Evolutionary conservation across 129 eudicot species (phyloP).

Genomic region (Lactuca sativa): DNA sequence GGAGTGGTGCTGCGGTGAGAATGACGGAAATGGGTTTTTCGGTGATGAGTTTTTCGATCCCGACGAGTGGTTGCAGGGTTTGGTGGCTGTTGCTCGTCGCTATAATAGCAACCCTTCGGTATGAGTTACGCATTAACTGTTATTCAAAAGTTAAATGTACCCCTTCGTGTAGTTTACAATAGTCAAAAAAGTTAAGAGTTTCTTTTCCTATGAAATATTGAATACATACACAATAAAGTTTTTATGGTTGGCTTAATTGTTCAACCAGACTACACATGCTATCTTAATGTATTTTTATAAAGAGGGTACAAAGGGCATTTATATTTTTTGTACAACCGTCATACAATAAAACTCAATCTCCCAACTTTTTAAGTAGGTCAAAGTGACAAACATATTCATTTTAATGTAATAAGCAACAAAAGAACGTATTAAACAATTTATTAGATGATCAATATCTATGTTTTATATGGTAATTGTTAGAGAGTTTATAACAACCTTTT

Average conservation of each 20-base stretch:
- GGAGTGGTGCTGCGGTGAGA: constrained; percentile 57
- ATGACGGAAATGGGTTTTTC: constrained; percentile 76
- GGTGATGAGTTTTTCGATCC: constrained; percentile 63
- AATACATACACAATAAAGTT: neutral
- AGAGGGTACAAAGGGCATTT: too few relatives aligned
- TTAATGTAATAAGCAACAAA: too few relatives aligned
- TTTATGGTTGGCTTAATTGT: neutral
- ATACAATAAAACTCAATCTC: too few relatives aligned
- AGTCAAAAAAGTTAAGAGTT: neutral
- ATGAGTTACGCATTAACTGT: constrained; percentile 16
- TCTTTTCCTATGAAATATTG: neutral
- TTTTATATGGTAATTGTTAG: neutral
- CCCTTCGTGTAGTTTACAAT: neutral
- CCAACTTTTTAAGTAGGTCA: too few relatives aligned
- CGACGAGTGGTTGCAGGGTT: constrained; percentile 58
- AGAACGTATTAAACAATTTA: too few relatives aligned
- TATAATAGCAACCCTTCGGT: constrained; percentile 53
- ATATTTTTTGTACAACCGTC: too few relatives aligned
- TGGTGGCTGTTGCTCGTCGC: constrained; percentile 40
- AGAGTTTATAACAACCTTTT: neutral
- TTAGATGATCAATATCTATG: too few relatives aligned
- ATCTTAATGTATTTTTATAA: too few relatives aligned
- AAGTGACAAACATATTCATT: too few relatives aligned
- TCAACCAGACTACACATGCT: neutral
- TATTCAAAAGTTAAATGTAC: constrained; percentile 2